Conservation (phyloP, 129 eudicot species). For the Dittrichia graveolens region DNA sequence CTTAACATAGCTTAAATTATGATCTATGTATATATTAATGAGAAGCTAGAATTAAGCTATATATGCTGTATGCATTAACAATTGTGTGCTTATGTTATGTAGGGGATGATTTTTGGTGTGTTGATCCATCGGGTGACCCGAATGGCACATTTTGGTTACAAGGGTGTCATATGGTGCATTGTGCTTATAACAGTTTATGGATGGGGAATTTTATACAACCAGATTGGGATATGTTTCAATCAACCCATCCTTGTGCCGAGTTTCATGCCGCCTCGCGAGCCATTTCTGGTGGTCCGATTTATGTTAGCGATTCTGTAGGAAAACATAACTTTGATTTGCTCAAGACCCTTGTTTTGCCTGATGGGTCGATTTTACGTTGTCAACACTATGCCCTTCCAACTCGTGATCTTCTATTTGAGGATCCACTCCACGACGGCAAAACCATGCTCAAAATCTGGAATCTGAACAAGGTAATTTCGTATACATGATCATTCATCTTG, state of each 20-base stretch:
- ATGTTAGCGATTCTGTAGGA: slow-evolving; percentile 84
- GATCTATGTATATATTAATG: too few relatives aligned
- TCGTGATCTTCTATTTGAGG: slow-evolving; percentile 79
- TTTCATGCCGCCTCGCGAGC: slow-evolving; percentile 98
- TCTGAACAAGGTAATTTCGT: slow-evolving; percentile 59
- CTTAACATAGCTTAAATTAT: background rate
- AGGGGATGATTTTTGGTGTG: slow-evolving; percentile 99
- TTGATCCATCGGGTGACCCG: slow-evolving; percentile 90
- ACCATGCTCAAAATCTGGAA: slow-evolving; percentile 98
- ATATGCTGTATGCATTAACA: background rate
- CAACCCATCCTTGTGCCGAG: slow-evolving; percentile 91
- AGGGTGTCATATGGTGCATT: slow-evolving; percentile 98
- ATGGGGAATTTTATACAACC: slow-evolving; percentile 97
- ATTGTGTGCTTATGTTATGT: background rate
- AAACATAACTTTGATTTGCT: slow-evolving; percentile 77
- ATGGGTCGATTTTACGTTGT: slow-evolving; percentile 81
- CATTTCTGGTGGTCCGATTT: slow-evolving; percentile 94
- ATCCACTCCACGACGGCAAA: slow-evolving; percentile 83
- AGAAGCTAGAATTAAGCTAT: background rate
- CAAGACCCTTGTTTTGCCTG: slow-evolving; percentile 69
- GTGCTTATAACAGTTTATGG: slow-evolving; percentile 96
- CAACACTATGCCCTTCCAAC: slow-evolving; percentile 77
- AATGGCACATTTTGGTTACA: slow-evolving; percentile 97
- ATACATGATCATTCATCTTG: background rate
- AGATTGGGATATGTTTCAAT: slow-evolving; percentile 98